Evolutionary conservation across 805 yeast species (phyloP).

Genomic region (Scheffersomyces lignosus): DNA sequence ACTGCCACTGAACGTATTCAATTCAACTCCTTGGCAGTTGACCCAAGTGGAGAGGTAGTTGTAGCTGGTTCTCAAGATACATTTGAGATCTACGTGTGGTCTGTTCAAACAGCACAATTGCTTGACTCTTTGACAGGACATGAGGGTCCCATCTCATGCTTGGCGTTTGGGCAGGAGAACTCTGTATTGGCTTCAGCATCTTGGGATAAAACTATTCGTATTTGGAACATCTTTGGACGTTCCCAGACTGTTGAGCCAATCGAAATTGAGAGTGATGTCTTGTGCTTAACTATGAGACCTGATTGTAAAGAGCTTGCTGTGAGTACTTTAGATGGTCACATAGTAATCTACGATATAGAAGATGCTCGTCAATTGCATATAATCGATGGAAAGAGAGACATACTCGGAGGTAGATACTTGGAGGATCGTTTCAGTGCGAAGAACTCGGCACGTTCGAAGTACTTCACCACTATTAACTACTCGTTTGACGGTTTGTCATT

Average conservation of each 20-base stretch:
- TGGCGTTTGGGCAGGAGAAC: slow-evolving; percentile 81
- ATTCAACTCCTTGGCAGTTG: slow-evolving; percentile 87
- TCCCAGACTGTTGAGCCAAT: slow-evolving; percentile 88
- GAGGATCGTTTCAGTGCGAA: slow-evolving; percentile 81
- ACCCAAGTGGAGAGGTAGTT: slow-evolving; percentile 95
- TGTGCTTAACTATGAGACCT: slow-evolving; percentile 81
- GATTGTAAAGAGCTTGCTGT: slow-evolving; percentile 92
- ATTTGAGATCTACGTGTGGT: slow-evolving; percentile 93
- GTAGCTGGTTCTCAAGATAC: slow-evolving; percentile 92
- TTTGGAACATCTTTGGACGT: slow-evolving; percentile 92
- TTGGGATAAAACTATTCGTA: slow-evolving; percentile 93
- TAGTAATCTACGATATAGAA: slow-evolving; percentile 80
- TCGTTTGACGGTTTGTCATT: slow-evolving; percentile 87
- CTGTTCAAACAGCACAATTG: slow-evolving; percentile 92
- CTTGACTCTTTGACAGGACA: slow-evolving; percentile 89
- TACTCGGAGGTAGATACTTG: slow-evolving; percentile 78
- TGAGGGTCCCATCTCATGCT: slow-evolving; percentile 89
- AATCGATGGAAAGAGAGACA: slow-evolving; percentile 84
- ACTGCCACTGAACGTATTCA: slow-evolving; percentile 89
- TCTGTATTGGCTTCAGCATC: slow-evolving; percentile 82
- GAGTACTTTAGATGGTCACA: slow-evolving; percentile 83
- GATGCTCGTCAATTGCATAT: slow-evolving; percentile 76
- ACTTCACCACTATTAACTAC: slow-evolving; percentile 77
- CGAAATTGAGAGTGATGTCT: slow-evolving; percentile 79
- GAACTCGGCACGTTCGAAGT: slow-evolving; percentile 81